Evolutionary conservation across 345 rosid genomes (phyloP), one percentile per base, ranked within the genome.

Genomic region (Hypericum perforatum): DNA sequence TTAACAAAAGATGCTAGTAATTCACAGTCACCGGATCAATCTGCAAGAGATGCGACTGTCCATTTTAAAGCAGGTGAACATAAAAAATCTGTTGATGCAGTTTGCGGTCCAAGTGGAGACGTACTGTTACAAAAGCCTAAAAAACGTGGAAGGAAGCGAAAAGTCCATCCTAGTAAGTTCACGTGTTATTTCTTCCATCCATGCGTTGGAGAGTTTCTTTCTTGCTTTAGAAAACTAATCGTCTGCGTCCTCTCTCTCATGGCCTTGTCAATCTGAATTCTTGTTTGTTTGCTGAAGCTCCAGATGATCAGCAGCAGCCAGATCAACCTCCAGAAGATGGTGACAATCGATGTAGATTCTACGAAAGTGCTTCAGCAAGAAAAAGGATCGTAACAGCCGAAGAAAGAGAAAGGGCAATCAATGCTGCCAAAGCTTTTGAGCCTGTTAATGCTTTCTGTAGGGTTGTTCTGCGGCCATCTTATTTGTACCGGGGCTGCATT

Each of bases 401-500:
- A 65, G 74, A 61, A 38, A 73, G 60, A 40, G 50, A 51, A 36
- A 65, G 53, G 32, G 51, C 74, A 2, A 14, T 60, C 11, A 61
- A 11, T 54, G 68, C 63, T 49, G 74, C 78, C 57, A 41, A 50
- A 44, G 60, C 12, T 56, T 73, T 67, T 53, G 60, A 63, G 51
- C 45, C 76, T 0, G 41, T 44, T 22, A 57, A 70, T 57, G 78
- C 82, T 8, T 73, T 62, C 62, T 77, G 61, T 57, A 57, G 61
- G 56, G 62, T 73, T 44, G 58, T 57, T 53, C 47, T 73, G 67
- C 67, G 67, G 15, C 78, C 71, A 2, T 70, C 76, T 14, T 62
- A 70, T 47, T 60, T 64, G 7, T 64, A 62, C 12, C 64, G 62
- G 56, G 67, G 74, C 13, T 60, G 60, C 16, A 54, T 62, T 56